phyloP scores from a whole-genome alignment of 192 early-diverging fungal species.

The Coemansia sp. region DNA sequence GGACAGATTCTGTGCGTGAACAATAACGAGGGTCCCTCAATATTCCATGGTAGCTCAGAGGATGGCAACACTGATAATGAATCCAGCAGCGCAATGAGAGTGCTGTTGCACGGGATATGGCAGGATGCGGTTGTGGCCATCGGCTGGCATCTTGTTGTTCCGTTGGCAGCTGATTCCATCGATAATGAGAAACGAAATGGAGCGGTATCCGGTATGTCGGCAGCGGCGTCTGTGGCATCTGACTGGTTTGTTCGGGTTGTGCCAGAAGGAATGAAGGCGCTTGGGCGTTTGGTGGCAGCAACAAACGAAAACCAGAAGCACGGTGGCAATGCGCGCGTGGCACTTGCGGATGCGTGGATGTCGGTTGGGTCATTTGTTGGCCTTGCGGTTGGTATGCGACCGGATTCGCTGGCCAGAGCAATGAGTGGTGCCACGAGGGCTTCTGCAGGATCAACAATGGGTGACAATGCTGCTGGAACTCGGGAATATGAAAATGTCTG shows the following conservation, averaged over 20 bases:
- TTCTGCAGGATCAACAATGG: not conserved
- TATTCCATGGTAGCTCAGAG: not conserved
- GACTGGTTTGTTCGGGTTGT: conserved; percentile 36
- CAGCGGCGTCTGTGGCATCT: not conserved
- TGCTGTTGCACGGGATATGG: conserved; percentile 34
- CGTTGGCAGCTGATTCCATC: not conserved
- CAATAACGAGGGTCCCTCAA: not conserved
- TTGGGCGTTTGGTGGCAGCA: conserved; percentile 4
- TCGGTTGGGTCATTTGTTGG: conserved; percentile 28
- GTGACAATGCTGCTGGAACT: conserved; percentile 4
- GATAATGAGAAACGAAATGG: not conserved
- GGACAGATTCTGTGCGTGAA: conserved; percentile 11
- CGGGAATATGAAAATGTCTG: not conserved
- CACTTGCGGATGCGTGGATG: conserved; percentile 28
- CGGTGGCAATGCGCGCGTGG: not conserved
- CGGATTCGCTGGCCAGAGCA: not conserved
- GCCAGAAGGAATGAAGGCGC: conserved; percentile 25
- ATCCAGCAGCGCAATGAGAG: conserved; percentile 2
- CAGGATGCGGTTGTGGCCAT: conserved; percentile 35
- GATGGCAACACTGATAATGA: not conserved
- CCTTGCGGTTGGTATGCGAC: conserved; percentile 15
- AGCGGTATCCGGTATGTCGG: not conserved
- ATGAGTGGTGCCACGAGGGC: not conserved
- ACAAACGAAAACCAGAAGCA: not conserved
- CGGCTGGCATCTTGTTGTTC: conserved; percentile 36